Base-by-base conservation (phyloP, 805 yeast genomes). In the Brettanomyces custersianus region DNA sequence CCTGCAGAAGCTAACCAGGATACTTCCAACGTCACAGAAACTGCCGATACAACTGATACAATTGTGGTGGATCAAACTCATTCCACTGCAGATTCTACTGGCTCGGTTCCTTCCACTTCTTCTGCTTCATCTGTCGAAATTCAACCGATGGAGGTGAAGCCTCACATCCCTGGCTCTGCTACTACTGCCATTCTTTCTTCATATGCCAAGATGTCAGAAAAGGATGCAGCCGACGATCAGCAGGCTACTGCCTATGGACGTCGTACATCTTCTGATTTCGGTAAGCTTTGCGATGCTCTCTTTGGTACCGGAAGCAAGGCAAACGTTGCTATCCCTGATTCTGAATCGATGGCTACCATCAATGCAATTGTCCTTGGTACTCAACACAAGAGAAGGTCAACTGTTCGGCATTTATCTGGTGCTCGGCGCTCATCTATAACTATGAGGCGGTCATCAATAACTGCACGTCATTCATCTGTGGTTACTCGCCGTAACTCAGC, bases 241-340 rank as follows among this genome's bases (percentile, higher is more conserved):
- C 72, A 72, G 46, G 71, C 80, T 56, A 83, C 79, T 47, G 75
- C 72, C 48, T 84, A 77, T 52, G 77, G 86, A 5, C 79, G 73
- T 57, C 68, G 92, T 56, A 79, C 88, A 2, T 76, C 84, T 25
- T 77, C 84, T 12, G 82, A 81, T 42, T 81, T 81, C 63, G 92
- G 87, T 10, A 71, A 81, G 2, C 62, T 81, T 29, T 79, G 86
- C 63, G 90, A 81, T 59, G 77, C 74, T 55, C 74, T 81, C 39
- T 81, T 81, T 63, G 80, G 74, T 47, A 81, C 79, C 54, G 87
- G 79, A 49, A 70, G 68, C 44, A 38, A 40, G n/a, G 16, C 26
- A 2, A 38, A 39, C 30, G 26, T 40, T 17, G 36, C 45, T 16
- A 38, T 55, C 10, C 41, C 50, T 35, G 40, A 42, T 17, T 50